A percentile compares a stretch with the other conserved stretches of the same genome.
phyloP scores from a whole-genome alignment of 2,329 filamentous ascomycete genomes.

The Furcasterigmium sp. region DNA sequence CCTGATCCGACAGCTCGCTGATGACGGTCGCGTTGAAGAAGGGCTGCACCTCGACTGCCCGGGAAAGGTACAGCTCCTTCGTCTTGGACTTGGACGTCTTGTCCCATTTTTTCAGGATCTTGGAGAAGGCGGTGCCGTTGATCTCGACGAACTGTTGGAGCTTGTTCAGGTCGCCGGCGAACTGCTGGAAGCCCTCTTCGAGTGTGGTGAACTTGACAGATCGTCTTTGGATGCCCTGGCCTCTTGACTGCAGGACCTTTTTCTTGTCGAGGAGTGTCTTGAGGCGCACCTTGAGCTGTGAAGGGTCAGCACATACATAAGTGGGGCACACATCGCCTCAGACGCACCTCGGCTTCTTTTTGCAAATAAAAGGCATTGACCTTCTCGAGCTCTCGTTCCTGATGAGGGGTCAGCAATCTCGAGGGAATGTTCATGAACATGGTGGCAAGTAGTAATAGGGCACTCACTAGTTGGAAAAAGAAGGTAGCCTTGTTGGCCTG shows the following conservation, averaged over 20 bases:
- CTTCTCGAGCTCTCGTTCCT: slow-evolving; percentile 98
- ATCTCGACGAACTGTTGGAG: slow-evolving; percentile 98
- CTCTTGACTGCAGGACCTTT: slow-evolving; percentile 76
- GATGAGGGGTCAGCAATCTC: slow-evolving; percentile 31
- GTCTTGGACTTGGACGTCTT: slow-evolving; percentile 99
- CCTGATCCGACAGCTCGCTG: slow-evolving; percentile 92
- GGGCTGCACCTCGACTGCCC: slow-evolving; percentile 94
- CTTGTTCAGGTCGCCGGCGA: slow-evolving; percentile 94
- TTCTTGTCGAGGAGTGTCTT: slow-evolving; percentile 95
- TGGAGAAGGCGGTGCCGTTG: slow-evolving; percentile 95
- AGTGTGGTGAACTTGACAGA: slow-evolving; percentile 92
- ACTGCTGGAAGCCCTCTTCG: slow-evolving; percentile 95
- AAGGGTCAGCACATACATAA: neutral
- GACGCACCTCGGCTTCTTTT: slow-evolving; percentile 88
- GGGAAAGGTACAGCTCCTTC: slow-evolving; percentile 92
- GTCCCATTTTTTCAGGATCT: slow-evolving; percentile 99
- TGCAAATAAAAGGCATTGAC: slow-evolving; percentile 97
- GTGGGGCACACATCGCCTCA: neutral
- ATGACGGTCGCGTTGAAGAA: slow-evolving; percentile 98
- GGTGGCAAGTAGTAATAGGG: slow-evolving; percentile 8
- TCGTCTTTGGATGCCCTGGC: slow-evolving; percentile 71
- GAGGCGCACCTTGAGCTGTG: slow-evolving; percentile 83
- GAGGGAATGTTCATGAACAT: slow-evolving; percentile 11
- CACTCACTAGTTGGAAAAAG: slow-evolving; percentile 87
- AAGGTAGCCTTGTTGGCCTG: slow-evolving; percentile 98